Conservation (phyloP, 2,329 filamentous ascomycete genomes). For the Pseudocercospora fijiensis region DNA sequence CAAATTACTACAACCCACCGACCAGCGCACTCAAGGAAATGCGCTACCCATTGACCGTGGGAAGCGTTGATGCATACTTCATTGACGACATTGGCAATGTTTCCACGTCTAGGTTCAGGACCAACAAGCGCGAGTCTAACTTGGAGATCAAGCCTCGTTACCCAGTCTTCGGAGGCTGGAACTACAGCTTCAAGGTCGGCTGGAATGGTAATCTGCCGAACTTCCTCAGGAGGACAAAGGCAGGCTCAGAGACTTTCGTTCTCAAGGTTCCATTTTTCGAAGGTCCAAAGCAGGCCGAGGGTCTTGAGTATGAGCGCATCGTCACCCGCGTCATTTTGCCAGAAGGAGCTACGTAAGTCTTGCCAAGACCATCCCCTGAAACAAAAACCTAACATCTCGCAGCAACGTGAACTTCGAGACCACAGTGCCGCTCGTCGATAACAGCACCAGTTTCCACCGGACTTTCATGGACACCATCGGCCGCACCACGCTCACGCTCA, state of each 20-base stretch:
- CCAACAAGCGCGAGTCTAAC: conserved; percentile 61
- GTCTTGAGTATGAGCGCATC: conserved; percentile 79
- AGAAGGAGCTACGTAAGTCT: conserved; percentile 78
- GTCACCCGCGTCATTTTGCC: conserved; percentile 81
- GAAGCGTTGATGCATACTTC: conserved; percentile 87
- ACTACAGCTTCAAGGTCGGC: conserved; percentile 93
- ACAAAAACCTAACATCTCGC: conserved; percentile 23
- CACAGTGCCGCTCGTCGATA: conserved; percentile 66
- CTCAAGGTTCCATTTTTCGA: conserved; percentile 91
- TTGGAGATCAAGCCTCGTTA: conserved; percentile 92
- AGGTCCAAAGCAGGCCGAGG: conserved; percentile 81
- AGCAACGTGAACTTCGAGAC: conserved; percentile 80
- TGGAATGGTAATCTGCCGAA: conserved; percentile 86
- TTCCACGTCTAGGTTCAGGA: conserved; percentile 85
- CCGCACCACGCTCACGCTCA: conserved; percentile 76
- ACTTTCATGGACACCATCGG: conserved; percentile 94
- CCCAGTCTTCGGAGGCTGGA: conserved; percentile 96
- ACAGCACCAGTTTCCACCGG: conserved; percentile 65
- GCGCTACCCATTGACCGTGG: conserved; percentile 72
- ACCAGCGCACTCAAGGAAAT: conserved; percentile 79
- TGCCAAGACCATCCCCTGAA: neutral
- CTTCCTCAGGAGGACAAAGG: conserved; percentile 64
- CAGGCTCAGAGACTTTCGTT: conserved; percentile 67
- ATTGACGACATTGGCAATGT: conserved; percentile 96
- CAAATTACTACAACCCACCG: conserved; percentile 63